These are phyloP conservation scores for Podospora australis DNA, from an alignment of 495 filamentous ascomycete species.

Conservation along the genomic window DNA sequence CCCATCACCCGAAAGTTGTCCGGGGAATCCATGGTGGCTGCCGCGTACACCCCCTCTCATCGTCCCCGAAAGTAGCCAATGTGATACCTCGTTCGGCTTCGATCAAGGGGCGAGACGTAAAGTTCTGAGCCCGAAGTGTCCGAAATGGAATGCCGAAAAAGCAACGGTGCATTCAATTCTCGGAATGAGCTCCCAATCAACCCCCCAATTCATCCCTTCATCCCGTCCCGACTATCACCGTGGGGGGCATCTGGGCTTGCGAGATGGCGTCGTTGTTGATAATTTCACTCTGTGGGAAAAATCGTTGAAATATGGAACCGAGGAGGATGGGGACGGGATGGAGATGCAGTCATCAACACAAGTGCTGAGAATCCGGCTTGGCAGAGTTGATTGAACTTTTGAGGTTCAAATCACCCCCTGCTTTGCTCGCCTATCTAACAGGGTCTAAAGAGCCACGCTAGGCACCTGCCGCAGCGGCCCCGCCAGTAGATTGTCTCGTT, in stretches of 20 bases:
- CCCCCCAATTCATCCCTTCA: neutral
- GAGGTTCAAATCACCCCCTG: too few relatives aligned
- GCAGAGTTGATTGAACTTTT: too few relatives aligned
- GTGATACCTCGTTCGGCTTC: too few relatives aligned
- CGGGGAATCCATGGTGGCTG: neutral
- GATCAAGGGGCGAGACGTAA: neutral
- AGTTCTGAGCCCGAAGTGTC: neutral
- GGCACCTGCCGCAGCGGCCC: slow-evolving; percentile 6
- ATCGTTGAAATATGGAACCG: neutral
- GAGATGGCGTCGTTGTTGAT: too few relatives aligned
- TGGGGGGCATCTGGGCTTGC: neutral
- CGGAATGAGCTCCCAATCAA: neutral
- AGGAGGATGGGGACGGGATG: neutral
- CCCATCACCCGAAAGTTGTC: neutral
- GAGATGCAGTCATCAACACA: neutral
- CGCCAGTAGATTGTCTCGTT: neutral
- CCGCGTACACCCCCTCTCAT: slow-evolving; percentile 2
- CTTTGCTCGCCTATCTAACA: neutral
- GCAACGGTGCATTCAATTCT: neutral
- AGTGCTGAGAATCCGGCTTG: too few relatives aligned
- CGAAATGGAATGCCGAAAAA: slow-evolving; percentile 1
- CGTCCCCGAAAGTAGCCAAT: too few relatives aligned
- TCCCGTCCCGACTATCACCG: neutral
- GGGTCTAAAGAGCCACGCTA: slow-evolving; percentile 1
- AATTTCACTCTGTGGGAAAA: neutral